Evolutionary conservation across 345 rosid species (phyloP).

Genomic region (Arabidopsis arenosa): DNA sequence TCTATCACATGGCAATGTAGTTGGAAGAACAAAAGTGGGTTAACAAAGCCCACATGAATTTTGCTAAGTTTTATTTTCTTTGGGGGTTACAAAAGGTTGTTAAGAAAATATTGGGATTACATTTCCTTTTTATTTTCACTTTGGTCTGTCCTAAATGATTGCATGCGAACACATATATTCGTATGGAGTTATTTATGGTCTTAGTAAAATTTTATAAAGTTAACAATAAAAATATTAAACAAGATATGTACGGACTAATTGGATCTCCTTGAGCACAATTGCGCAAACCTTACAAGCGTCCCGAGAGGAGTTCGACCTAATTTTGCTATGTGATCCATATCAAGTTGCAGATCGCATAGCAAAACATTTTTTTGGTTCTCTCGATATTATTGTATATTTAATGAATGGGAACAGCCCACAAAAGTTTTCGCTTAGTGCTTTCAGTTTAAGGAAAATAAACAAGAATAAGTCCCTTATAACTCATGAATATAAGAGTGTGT

Average conservation of each 20-base stretch:
- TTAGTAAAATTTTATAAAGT: background rate
- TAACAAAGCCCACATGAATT: conserved; percentile 46
- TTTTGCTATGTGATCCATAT: too few species aligned
- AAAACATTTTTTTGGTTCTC: background rate
- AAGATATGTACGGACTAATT: background rate
- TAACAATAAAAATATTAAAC: background rate
- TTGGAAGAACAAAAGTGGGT: conserved; percentile 39
- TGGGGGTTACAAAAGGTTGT: conserved; percentile 44
- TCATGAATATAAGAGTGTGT: background rate
- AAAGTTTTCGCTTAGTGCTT: background rate
- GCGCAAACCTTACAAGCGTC: background rate
- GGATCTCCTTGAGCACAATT: background rate
- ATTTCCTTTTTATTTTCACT: background rate
- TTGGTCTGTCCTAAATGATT: conserved; percentile 12
- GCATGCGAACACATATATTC: conserved; percentile 2
- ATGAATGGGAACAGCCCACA: background rate
- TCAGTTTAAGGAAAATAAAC: background rate
- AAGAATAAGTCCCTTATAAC: background rate
- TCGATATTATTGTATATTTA: background rate
- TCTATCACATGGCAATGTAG: conserved; percentile 46
- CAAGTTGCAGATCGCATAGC: background rate
- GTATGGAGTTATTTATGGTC: background rate
- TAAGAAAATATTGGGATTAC: conserved; percentile 18
- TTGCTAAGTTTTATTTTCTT: conserved; percentile 34
- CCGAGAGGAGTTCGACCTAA: background rate